Evolutionary conservation across 2,329 filamentous ascomycete species (phyloP).

Genomic region (Metarhizium anisopliae): DNA sequence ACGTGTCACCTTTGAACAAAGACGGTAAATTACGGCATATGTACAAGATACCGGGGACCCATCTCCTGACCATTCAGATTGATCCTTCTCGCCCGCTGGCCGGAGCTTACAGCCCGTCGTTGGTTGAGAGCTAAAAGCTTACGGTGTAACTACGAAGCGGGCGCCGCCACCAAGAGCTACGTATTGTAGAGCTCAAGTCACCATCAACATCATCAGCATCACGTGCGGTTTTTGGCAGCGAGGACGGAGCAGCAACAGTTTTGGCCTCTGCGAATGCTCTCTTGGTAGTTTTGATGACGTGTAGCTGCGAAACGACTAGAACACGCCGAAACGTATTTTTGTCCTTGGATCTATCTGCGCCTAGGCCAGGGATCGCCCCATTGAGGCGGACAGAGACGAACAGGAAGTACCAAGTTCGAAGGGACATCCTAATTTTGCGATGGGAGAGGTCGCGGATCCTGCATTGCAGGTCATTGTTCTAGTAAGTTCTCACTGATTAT

Average conservation of each 20-base stretch:
- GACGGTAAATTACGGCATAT: background rate
- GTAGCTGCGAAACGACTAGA: background rate
- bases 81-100: background rate
- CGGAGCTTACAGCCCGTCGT: background rate
- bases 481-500: conserved; percentile 39
- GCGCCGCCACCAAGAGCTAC: background rate
- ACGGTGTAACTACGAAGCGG: background rate
- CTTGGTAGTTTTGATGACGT: background rate
- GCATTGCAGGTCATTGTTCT: conserved; percentile 67
- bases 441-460: conserved; percentile 26
- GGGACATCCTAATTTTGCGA: conserved; percentile 7
- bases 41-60: background rate
- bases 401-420: background rate
- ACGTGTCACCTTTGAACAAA: background rate
- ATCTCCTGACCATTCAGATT: background rate
- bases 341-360: background rate
- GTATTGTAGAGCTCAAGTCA: background rate
- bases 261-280: background rate
- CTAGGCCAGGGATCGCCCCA: background rate
- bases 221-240: background rate
- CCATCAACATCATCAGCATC: background rate
- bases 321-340: background rate
- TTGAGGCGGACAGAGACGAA: background rate
- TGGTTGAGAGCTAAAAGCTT: background rate
- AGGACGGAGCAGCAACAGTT: background rate